Base-by-base conservation (phyloP, 2,329 filamentous ascomycete species). In the Fusarium sp. region DNA sequence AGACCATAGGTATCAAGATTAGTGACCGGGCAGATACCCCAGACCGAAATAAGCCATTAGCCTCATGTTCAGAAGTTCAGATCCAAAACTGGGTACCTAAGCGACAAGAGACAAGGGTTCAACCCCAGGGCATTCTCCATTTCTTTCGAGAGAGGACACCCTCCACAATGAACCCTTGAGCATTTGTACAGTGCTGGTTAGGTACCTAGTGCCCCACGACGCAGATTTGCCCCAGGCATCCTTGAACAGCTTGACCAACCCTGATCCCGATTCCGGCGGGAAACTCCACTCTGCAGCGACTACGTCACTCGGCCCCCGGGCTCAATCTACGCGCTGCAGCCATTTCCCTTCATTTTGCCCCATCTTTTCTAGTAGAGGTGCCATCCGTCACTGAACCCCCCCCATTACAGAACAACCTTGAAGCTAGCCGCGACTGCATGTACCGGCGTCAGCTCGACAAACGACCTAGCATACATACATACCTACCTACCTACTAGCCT, bases 271-370 rank as follows among this genome's bases (percentile, higher is more conserved):
- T 74, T 61, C 49, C 57, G 72, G 69, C 57, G 36, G 35, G 20
- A 59, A 36, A 38, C 42, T 31, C 69, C 72, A 75, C 72, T n/a
- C 36, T 33, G 45, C 22, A 66, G 68, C 47, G 58, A 70, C 76
- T 72, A 78, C 77, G 72, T 74, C 72, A 74, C 72, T 55, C 41
- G 26, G 65, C 57, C 64, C 74, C 66, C 69, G 51, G 73, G 45
- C 52, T 57, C 54, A 72, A 74, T 65, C 64, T 71, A 52, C 74
- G 57, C 65, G 52, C 64, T 67, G 52, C 51, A 52, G 36, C 62
- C 62, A 72, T 59, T 63, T 65, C 41, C 58, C 63, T 66, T 65
- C 63, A 64, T 72, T 61, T 65, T 63, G 59, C 59, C 62, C 71
- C 72, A 68, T 69, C 65, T 68, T 63, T 66, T 35, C 59, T 38